Percentiles rank a stretch among this genome's conserved stretches.
phyloP scores from a whole-genome alignment of 1,139 yeast genomes.

The Schwanniomyces etchellsii region DNA sequence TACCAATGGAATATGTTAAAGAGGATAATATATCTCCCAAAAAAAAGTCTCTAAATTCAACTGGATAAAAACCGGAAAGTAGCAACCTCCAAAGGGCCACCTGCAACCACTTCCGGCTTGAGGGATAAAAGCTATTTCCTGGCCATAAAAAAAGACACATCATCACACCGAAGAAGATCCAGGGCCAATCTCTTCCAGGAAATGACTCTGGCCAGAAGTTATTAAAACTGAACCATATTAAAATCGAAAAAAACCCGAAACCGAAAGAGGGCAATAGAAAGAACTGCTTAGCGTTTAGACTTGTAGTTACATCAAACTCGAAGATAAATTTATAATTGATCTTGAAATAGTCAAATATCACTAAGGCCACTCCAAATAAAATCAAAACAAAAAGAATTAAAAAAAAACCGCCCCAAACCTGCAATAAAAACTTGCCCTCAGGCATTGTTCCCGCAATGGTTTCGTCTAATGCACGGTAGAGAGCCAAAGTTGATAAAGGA shows the following conservation, averaged over 20 bases:
- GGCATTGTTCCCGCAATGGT: constrained; percentile 35
- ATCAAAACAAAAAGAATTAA: constrained; percentile 53
- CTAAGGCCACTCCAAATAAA: constrained; percentile 64
- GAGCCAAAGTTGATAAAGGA: constrained; percentile 53
- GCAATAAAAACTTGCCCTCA: constrained; percentile 59
- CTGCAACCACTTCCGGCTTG: constrained; percentile 70
- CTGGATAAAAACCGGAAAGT: constrained; percentile 85
- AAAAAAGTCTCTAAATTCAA: constrained; percentile 91
- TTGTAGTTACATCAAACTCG: constrained; percentile 72
- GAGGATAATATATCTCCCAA: constrained; percentile 88
- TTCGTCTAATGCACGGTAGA: constrained; percentile 44
- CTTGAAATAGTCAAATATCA: constrained; percentile 66
- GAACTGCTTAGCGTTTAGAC: constrained; percentile 63
- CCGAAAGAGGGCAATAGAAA: constrained; percentile 58
- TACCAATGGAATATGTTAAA: constrained; percentile 81
- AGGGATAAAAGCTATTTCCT: constrained; percentile 43
- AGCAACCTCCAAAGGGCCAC: constrained; percentile 67
- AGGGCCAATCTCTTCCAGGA: constrained; percentile 76
- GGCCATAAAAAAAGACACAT: constrained; percentile 59
- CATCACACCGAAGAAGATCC: constrained; percentile 61
- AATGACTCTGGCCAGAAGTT: constrained; percentile 58
- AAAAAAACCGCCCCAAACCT: constrained; percentile 91
- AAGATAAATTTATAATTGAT: constrained; percentile 90
- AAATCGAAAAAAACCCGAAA: constrained; percentile 50
- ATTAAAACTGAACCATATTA: constrained; percentile 72